These are phyloP conservation scores for Dictyostelium firmibasis DNA, from an alignment of 78 protist genomes.

Conservation along the genomic window DNA sequence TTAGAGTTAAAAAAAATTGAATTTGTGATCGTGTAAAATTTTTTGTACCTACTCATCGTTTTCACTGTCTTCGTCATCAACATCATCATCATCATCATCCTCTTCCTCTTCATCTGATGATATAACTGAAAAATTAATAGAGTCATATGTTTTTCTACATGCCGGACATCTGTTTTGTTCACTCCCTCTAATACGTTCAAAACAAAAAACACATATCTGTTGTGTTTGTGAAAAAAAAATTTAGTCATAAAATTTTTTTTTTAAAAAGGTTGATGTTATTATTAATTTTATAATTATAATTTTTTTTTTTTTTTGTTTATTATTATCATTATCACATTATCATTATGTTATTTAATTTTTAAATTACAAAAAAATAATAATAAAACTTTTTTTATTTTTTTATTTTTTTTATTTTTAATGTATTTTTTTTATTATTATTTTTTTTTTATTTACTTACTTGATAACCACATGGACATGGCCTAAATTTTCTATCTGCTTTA, in stretches of 20 bases:
- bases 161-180: conserved; percentile 93
- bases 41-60: conserved; percentile 11
- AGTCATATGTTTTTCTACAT: conserved; percentile 88
- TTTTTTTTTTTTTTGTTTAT: neutral
- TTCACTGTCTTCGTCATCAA: neutral
- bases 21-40: neutral
- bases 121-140: conserved; percentile 62
- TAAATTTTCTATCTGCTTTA: conserved; percentile 78
- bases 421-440: neutral
- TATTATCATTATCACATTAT: too few species aligned
- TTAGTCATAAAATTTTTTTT: too few species aligned
- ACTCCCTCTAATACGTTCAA: conserved; percentile 88
- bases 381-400: neutral
- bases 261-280: too few species aligned
- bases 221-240: neutral
- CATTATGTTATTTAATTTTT: too few species aligned
- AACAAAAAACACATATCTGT: conserved; percentile 95
- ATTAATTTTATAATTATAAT: too few species aligned
- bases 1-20: too few species aligned
- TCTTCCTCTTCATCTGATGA: conserved; percentile 56
- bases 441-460: conserved; percentile 72
- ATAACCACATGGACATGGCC: conserved; percentile 92
- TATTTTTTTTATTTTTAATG: neutral
- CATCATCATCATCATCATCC: neutral
- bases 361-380: too few species aligned